phyloP scores from a whole-genome alignment of 768 basidiomycete genomes.

The Boletus rubescentipes region DNA sequence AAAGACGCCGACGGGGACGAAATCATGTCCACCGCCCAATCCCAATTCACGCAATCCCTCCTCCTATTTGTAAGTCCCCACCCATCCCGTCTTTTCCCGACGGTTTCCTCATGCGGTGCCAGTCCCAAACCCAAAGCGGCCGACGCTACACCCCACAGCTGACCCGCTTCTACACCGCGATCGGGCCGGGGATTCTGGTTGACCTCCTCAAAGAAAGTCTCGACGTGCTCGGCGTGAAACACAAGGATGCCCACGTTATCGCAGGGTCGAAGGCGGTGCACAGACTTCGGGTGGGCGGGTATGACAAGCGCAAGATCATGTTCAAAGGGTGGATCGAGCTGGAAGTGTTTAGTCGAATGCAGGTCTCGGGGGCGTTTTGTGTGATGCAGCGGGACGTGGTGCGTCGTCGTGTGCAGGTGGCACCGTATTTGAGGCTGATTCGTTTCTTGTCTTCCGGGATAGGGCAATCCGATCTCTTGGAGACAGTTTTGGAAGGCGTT shows the following conservation, averaged over 20 bases:
- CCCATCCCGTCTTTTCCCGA: not conserved
- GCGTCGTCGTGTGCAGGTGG: conserved; percentile 20
- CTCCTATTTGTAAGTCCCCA: conserved; percentile 68
- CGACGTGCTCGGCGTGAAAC: conserved; percentile 46
- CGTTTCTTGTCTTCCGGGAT: not conserved
- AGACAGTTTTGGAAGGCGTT: conserved; percentile 69
- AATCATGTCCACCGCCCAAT: conserved; percentile 57
- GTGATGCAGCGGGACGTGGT: conserved; percentile 71
- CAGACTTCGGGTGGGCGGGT: conserved; percentile 63
- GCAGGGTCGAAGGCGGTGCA: conserved; percentile 21
- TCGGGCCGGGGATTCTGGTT: conserved; percentile 53
- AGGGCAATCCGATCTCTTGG: conserved; percentile 83
- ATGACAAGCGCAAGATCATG: conserved; percentile 58
- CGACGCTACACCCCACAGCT: conserved; percentile 69
- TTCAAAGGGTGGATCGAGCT: conserved; percentile 78
- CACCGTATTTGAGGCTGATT: not conserved
- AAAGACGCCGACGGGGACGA: conserved; percentile 58
- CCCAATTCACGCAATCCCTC: conserved; percentile 79
- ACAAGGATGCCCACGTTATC: conserved; percentile 39
- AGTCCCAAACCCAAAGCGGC: conserved; percentile 85
- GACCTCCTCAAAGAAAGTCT: conserved; percentile 56
- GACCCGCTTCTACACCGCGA: conserved; percentile 75
- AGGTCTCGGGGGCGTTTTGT: conserved; percentile 58
- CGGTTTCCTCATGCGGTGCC: not conserved
- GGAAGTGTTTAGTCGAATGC: conserved; percentile 55